A percentile compares a stretch with the other conserved stretches of the same genome.
These are phyloP conservation scores for Hymenochaete sp. DNA, from an alignment of 1,284 basidiomycete genomes.

Conservation along the genomic window DNA sequence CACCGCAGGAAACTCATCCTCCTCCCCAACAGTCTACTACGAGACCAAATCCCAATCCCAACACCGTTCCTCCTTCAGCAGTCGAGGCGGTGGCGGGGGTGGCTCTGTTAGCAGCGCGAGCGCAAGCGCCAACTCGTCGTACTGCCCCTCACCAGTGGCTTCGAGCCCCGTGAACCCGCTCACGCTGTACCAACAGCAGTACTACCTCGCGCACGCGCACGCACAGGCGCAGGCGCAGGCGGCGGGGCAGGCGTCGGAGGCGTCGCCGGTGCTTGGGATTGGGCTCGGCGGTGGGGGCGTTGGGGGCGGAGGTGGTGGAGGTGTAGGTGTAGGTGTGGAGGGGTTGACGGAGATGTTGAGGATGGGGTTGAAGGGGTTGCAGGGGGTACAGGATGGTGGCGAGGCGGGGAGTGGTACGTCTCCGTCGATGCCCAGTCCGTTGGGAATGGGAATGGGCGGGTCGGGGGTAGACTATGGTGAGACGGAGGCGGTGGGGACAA, in stretches of 20 bases:
- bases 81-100: no score
- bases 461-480: no score
- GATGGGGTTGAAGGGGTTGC: no score
- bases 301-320: neutral
- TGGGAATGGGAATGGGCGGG: no score
- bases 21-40: constrained; percentile 14
- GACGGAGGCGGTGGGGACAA: no score
- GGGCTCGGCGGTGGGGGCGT: neutral
- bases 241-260: constrained; percentile 6
- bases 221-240: constrained; percentile 15
- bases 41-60: constrained; percentile 14
- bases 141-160: constrained; percentile 1
- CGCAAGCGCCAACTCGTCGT: neutral
- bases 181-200: constrained; percentile 16
- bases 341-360: neutral
- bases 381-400: no score
- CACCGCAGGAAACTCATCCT: no score
- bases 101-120: no score
- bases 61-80: no score
- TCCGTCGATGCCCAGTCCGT: no score
- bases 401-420: no score
- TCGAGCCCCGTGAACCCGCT: constrained; percentile 11
- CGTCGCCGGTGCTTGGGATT: neutral
- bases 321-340: neutral
- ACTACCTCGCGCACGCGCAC: constrained; percentile 11